A percentile compares a stretch with the other conserved stretches of the same genome.
These are phyloP conservation scores for Diplogelasinospora grovesii DNA, from an alignment of 495 filamentous ascomycete species.

Conservation along the genomic window DNA sequence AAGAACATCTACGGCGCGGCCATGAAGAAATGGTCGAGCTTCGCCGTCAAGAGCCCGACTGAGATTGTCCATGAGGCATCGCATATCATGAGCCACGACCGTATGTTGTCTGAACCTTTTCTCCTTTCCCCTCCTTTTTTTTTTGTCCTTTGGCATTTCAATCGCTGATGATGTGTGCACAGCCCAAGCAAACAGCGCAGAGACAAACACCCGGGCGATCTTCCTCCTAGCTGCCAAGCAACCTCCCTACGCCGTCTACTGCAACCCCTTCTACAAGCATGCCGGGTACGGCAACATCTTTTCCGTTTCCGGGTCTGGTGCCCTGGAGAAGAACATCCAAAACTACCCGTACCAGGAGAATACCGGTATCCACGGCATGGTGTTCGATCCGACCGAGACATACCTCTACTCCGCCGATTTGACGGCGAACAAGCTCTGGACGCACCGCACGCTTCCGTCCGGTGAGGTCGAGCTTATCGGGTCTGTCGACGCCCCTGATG, in stretches of 20 bases:
- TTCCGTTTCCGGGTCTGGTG: conserved; percentile 55
- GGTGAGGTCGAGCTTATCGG: conserved; percentile 62
- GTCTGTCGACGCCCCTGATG: conserved; percentile 60
- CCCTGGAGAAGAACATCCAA: conserved; percentile 62
- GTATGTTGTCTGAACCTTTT: conserved; percentile 25
- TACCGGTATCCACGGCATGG: conserved; percentile 82
- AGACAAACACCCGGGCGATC: conserved; percentile 78
- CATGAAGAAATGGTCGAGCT: conserved; percentile 87
- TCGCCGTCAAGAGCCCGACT: conserved; percentile 65
- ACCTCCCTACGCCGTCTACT: conserved; percentile 73
- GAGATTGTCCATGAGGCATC: conserved; percentile 71
- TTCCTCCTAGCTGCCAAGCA: conserved; percentile 72
- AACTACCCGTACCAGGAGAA: conserved; percentile 69
- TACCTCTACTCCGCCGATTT: conserved; percentile 85
- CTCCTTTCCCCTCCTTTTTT: background rate
- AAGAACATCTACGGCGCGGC: conserved; percentile 80
- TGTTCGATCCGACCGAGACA: conserved; percentile 75
- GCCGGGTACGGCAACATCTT: conserved; percentile 76
- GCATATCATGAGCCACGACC: conserved; percentile 55
- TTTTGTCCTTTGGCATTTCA: too few relatives aligned
- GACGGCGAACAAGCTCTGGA: conserved; percentile 79
- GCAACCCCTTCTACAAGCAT: conserved; percentile 80
- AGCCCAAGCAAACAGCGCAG: conserved; percentile 60
- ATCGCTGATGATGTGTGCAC: conserved; percentile 1
- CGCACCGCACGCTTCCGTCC: conserved; percentile 60